Percentiles rank a stretch among this genome's conserved stretches.
These are phyloP conservation scores for Yamadazyma kitorensis DNA, from an alignment of 805 yeast genomes.

Conservation along the genomic window DNA sequence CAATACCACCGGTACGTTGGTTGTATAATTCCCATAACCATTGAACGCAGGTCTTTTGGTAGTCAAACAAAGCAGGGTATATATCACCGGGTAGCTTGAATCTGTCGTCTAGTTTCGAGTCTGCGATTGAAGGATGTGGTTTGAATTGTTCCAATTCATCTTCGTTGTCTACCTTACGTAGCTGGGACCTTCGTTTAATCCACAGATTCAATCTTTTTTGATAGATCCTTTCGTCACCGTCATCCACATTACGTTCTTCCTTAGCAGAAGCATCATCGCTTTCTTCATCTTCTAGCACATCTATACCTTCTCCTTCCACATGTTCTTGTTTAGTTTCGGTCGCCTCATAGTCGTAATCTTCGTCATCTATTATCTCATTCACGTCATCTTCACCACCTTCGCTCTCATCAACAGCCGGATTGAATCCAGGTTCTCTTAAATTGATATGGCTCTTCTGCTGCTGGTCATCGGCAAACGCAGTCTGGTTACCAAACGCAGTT, in stretches of 20 bases:
- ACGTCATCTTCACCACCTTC: conserved; percentile 15
- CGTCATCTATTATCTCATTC: conserved; percentile 7
- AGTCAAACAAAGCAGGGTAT: conserved; percentile 81
- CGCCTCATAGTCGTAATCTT: conserved; percentile 20
- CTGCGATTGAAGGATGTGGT: conserved; percentile 76
- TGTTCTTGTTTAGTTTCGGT: no score
- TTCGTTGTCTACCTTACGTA: conserved; percentile 30
- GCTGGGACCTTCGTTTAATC: conserved; percentile 49
- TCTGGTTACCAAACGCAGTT: conserved; percentile 83
- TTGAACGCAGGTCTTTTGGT: conserved; percentile 94
- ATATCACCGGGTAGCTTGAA: conserved; percentile 88
- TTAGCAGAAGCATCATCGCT: conserved; percentile 17
- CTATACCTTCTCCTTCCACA: conserved; percentile 17
- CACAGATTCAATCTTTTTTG: conserved; percentile 60
- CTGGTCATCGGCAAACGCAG: conserved; percentile 48
- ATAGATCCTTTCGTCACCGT: conserved; percentile 73
- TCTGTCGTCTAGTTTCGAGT: conserved; percentile 67
- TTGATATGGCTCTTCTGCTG: conserved; percentile 37
- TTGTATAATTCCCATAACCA: conserved; percentile 95
- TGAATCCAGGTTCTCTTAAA: conserved; percentile 51
- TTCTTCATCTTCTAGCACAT: conserved; percentile 17
- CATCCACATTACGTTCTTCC: conserved; percentile 54
- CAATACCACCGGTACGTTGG: conserved; percentile 90
- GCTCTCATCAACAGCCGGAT: conserved; percentile 13
- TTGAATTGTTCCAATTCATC: conserved; percentile 58